Percentiles rank a stretch among this genome's conserved stretches.
These are phyloP conservation scores for Candida boidinii DNA, from an alignment of 805 yeast species.

Conservation along the genomic window DNA sequence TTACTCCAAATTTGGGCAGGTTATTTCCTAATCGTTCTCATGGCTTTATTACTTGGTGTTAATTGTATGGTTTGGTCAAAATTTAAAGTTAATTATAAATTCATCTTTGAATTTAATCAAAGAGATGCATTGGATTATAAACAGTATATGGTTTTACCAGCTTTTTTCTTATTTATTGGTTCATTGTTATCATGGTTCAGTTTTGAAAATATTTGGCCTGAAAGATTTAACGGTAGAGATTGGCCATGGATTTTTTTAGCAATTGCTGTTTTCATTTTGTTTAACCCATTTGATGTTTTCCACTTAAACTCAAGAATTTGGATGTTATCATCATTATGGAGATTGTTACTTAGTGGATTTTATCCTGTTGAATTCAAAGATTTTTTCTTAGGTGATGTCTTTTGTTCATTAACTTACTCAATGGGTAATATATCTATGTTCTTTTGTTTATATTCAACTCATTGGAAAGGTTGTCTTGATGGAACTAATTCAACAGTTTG, in stretches of 20 bases:
- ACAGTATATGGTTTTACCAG: slow-evolving; percentile 59
- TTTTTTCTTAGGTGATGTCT: slow-evolving; percentile 85
- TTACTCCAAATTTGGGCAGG: slow-evolving; percentile 92
- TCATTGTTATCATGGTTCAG: slow-evolving; percentile 69
- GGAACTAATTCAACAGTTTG: slow-evolving; percentile 38
- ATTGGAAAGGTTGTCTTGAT: slow-evolving; percentile 51
- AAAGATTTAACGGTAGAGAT: slow-evolving; percentile 50
- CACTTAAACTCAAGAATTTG: slow-evolving; percentile 65
- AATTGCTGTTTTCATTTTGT: slow-evolving; percentile 33
- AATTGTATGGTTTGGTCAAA: slow-evolving; percentile 67
- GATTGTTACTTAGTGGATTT: slow-evolving; percentile 73
- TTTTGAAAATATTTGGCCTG: slow-evolving; percentile 60
- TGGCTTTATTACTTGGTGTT: slow-evolving; percentile 54
- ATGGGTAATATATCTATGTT: slow-evolving; percentile 79
- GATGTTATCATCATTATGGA: slow-evolving; percentile 62
- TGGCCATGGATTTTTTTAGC: slow-evolving; percentile 78
- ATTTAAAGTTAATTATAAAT: slow-evolving; percentile 78
- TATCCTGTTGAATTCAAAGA: slow-evolving; percentile 95
- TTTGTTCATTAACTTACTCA: slow-evolving; percentile 83
- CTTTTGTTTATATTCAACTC: slow-evolving; percentile 69
- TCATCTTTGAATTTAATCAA: slow-evolving; percentile 82
- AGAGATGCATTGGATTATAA: slow-evolving; percentile 56
- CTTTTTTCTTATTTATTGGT: slow-evolving; percentile 46
- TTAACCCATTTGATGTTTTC: slow-evolving; percentile 54
- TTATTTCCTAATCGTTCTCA: slow-evolving; percentile 57